phyloP scores from a whole-genome alignment of 208 protist species.

The Sergeia podlipaevii region DNA sequence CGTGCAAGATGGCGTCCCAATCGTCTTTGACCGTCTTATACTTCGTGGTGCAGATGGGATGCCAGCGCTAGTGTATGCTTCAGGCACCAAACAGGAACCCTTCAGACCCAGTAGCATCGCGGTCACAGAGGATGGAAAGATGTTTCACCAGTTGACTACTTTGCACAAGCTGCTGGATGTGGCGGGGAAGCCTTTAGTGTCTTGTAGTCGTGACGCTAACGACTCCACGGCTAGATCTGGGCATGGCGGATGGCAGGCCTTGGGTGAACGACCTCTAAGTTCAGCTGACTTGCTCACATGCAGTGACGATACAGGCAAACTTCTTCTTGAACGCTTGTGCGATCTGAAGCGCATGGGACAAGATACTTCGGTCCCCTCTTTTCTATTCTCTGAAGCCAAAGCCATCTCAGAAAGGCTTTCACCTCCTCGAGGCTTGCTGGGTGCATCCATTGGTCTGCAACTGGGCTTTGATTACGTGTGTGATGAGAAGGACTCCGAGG shows the following conservation, averaged over 20 bases:
- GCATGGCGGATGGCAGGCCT: no score
- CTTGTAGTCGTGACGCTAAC: not conserved
- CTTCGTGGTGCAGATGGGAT: not conserved
- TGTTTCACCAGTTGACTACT: slow-evolving; percentile 24
- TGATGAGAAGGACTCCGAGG: slow-evolving; percentile 20
- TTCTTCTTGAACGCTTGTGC: not conserved
- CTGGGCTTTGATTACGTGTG: slow-evolving; percentile 31
- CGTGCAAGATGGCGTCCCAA: slow-evolving; percentile 24
- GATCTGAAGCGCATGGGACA: not conserved
- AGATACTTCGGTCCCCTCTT: not conserved
- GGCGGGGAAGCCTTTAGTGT: not conserved
- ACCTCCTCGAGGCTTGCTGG: slow-evolving; percentile 18
- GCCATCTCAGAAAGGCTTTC: not conserved
- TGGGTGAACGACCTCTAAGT: not conserved
- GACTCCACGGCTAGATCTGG: not conserved
- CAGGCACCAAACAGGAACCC: slow-evolving; percentile 13
- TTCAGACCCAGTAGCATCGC: slow-evolving; percentile 12
- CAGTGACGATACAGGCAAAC: not conserved
- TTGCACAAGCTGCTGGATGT: slow-evolving; percentile 5
- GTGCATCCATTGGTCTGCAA: slow-evolving; percentile 19
- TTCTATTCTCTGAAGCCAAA: not conserved
- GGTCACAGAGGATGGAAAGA: slow-evolving; percentile 21
- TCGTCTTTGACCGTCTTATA: slow-evolving; percentile 24
- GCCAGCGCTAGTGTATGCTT: slow-evolving; percentile 15
- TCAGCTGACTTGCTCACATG: not conserved